Evolutionary conservation across 1,284 basidiomycete species (phyloP).

Genomic region (Ganoderma meredithae): DNA sequence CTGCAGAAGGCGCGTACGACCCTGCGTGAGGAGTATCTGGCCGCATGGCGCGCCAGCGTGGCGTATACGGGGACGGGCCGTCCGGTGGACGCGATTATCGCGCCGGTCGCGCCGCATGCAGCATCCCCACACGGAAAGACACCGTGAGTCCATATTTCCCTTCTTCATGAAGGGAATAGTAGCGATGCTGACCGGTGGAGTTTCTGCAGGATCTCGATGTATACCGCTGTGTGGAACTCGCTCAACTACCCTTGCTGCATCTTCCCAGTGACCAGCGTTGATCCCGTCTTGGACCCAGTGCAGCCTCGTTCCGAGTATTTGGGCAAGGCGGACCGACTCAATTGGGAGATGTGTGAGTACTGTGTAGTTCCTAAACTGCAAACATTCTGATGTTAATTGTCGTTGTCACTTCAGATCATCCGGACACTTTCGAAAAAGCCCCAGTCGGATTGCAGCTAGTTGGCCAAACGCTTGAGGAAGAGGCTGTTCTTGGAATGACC

Average conservation of each 20-base stretch:
- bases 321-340: slow-evolving; percentile 47
- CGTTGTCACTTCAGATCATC: slow-evolving; percentile 47
- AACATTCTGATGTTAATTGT: background rate
- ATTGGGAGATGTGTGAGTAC: slow-evolving; percentile 54
- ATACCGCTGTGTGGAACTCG: slow-evolving; percentile 68
- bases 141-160: slow-evolving; percentile 40
- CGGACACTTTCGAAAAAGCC: slow-evolving; percentile 51
- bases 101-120: slow-evolving; percentile 58
- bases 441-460: slow-evolving; percentile 60
- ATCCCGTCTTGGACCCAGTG: slow-evolving; percentile 47
- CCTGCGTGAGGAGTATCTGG: slow-evolving; percentile 57
- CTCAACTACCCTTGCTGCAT: slow-evolving; percentile 76
- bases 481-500: slow-evolving; percentile 54
- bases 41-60: slow-evolving; percentile 61
- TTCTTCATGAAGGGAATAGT: background rate
- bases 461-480: slow-evolving; percentile 58
- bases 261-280: slow-evolving; percentile 72
- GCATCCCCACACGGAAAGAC: slow-evolving; percentile 62
- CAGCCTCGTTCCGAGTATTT: slow-evolving; percentile 43
- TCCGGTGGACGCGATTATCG: slow-evolving; percentile 70
- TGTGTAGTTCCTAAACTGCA: background rate
- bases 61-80: slow-evolving; percentile 61
- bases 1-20: slow-evolving; percentile 53
- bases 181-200: background rate
- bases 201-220: slow-evolving; percentile 31